Percentiles rank a stretch among this genome's conserved stretches.
phyloP scores from a whole-genome alignment of 129 eudicot species.

The Apium graveolens region DNA sequence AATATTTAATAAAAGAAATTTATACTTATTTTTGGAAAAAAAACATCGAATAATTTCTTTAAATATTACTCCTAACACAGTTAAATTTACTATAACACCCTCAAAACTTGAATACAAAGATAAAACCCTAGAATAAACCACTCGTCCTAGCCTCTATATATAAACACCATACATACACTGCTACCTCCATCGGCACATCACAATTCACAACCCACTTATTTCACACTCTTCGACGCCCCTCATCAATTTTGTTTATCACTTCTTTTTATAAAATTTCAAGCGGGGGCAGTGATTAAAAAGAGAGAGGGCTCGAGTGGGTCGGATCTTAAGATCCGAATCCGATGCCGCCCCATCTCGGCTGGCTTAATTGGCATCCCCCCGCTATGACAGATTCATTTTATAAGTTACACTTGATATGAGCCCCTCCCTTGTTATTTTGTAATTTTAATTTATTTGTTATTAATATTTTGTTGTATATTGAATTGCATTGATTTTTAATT shows the following conservation, averaged over 20 bases:
- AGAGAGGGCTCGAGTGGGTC: slow-evolving; percentile 27
- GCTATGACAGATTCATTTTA: slow-evolving; percentile 10
- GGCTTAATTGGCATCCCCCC: slow-evolving; percentile 19
- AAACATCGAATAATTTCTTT: too few relatives aligned
- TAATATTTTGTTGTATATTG: neutral
- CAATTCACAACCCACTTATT: too few relatives aligned
- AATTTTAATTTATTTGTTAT: neutral
- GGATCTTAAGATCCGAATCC: neutral
- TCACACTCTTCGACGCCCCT: neutral
- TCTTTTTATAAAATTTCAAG: neutral
- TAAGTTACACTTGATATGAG: slow-evolving; percentile 26
- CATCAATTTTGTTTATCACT: too few relatives aligned
- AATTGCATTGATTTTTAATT: slow-evolving; percentile 4
- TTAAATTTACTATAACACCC: too few relatives aligned
- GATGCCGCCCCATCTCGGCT: slow-evolving; percentile 20
- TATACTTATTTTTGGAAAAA: too few relatives aligned
- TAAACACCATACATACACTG: too few relatives aligned
- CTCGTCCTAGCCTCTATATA: too few relatives aligned
- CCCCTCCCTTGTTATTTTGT: neutral
- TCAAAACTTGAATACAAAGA: too few relatives aligned
- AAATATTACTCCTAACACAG: too few relatives aligned
- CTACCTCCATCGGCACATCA: too few relatives aligned
- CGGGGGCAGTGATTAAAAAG: slow-evolving; percentile 23
- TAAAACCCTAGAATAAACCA: too few relatives aligned
- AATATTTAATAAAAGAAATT: too few relatives aligned